phyloP scores from a whole-genome alignment of 163 green algal genomes.

The Scenedesmus sp. region DNA sequence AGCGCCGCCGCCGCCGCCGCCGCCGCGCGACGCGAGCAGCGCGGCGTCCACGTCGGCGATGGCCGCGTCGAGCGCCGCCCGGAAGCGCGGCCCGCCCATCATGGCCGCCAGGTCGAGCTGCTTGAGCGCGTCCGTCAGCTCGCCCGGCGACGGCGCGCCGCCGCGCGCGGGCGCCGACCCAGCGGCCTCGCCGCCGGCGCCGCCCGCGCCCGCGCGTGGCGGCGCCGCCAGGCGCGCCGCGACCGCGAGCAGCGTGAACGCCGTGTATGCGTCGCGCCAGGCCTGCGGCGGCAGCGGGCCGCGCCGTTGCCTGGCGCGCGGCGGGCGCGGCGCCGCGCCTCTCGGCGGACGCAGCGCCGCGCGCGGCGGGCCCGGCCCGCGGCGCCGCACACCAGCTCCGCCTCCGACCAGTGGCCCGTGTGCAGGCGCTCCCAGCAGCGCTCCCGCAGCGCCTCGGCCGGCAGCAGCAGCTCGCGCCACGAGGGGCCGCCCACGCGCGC shows the following conservation, averaged over 20 bases:
- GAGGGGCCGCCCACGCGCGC: no score
- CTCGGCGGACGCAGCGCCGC: no score
- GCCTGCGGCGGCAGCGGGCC: constrained; percentile 19
- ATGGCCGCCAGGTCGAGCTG: constrained; percentile 79
- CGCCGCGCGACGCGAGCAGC: not conserved
- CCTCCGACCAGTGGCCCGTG: constrained; percentile 77
- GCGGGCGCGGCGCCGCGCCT: no score
- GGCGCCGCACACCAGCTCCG: constrained; percentile 49
- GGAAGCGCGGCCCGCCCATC: constrained; percentile 76
- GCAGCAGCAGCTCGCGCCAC: not conserved
- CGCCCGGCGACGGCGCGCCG: no score
- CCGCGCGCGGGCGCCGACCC: no score
- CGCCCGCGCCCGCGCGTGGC: no score
- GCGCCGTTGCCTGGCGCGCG: no score
- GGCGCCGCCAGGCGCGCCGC: constrained; percentile 10
- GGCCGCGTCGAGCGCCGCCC: constrained; percentile 50
- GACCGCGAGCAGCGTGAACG: constrained; percentile 57
- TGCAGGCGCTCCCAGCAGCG: constrained; percentile 87
- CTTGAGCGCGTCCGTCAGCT: constrained; percentile 52
- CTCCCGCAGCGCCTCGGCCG: constrained; percentile 39
- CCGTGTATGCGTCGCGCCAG: constrained; percentile 77
- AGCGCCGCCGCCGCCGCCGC: not conserved
- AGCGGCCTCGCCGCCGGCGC: no score
- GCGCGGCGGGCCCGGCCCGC: no score
- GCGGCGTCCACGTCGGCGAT: constrained; percentile 45